phyloP scores from a whole-genome alignment of 129 eudicot species.

The Gnaphalium uliginosum region DNA sequence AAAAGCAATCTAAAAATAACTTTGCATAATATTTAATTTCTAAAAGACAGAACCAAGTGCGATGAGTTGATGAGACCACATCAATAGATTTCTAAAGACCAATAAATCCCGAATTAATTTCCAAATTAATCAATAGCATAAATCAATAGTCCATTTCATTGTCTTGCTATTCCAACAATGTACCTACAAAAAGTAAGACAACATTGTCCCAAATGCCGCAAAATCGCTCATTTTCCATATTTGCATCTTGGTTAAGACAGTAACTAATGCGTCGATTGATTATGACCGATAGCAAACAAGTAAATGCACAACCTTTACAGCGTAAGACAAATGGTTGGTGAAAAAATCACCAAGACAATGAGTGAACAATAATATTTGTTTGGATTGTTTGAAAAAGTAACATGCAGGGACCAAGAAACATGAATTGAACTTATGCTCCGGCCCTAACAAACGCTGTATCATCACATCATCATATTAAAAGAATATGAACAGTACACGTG shows the following conservation, averaged over 20 bases:
- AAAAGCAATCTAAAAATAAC: background rate
- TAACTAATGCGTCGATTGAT: background rate
- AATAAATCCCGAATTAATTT: background rate
- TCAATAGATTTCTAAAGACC: background rate
- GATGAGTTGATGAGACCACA: background rate
- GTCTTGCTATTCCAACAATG: background rate
- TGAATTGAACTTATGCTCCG: background rate
- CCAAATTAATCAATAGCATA: background rate
- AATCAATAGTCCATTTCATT: background rate
- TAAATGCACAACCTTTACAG: background rate
- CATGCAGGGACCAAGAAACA: background rate
- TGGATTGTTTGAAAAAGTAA: background rate
- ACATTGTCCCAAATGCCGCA: constrained; percentile 6
- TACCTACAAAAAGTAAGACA: background rate
- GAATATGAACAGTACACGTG: no score
- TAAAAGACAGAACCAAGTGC: background rate
- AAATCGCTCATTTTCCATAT: background rate
- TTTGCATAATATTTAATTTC: background rate
- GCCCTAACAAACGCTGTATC: background rate
- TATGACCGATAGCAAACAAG: constrained; percentile 7
- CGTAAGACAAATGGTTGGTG: background rate
- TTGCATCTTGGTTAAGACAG: constrained; percentile 16
- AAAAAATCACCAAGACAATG: background rate
- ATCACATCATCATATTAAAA: background rate
- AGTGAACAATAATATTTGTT: background rate